Evolutionary conservation across 169 alveolate species (phyloP), one percentile per base, ranked within the genome.

Genomic region (Blepharisma undulans): DNA sequence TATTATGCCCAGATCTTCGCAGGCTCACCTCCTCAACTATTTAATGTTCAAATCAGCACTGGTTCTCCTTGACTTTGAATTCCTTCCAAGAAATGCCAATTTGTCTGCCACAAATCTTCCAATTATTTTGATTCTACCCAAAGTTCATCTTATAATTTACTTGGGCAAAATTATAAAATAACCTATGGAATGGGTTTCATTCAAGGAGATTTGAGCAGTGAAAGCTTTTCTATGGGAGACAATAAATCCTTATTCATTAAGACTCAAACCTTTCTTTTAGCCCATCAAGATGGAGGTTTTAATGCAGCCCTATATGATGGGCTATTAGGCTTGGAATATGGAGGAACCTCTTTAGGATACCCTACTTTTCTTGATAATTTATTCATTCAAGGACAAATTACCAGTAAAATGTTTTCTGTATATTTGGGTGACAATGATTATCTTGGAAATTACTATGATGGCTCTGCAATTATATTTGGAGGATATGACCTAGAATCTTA

Each of bases 1-100:
- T 86, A 86, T 36, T 22, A 25, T 21, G 84, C 59, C 30, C 66
- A 60, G 36, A 72, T 86, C 30, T 86, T 14, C 10, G 84, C 72
- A 27, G 91, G 91, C 22, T 27, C 76, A 7, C 84, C 91, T 4
- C 84, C 91, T 61, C 84, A 86, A 85, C 25, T 21, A 4, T 66
- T 86, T 29, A 32, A 1, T 27, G 74, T 86, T 0, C 25, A 61
- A 27, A 4, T 71, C 36, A 85, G 72, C 84, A 86, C 91, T 71
- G 91, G 85, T 1, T 36, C 78, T 48, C 60, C 89, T 48, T 84
- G 89, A 33, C 27, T 86, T 19, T 86, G 81, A 66, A 36, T 86
- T 29, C 60, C 91, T 25, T 30, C 76, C 30, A 66, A 71, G 25
- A 36, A 86, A 22, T 86, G 91, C 66, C 27, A 72, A 30, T 5